Evolutionary conservation across 140 eudicot genomes (phyloP), one percentile per base, ranked within the genome.

Genomic region (Ambrosia hybrid): DNA sequence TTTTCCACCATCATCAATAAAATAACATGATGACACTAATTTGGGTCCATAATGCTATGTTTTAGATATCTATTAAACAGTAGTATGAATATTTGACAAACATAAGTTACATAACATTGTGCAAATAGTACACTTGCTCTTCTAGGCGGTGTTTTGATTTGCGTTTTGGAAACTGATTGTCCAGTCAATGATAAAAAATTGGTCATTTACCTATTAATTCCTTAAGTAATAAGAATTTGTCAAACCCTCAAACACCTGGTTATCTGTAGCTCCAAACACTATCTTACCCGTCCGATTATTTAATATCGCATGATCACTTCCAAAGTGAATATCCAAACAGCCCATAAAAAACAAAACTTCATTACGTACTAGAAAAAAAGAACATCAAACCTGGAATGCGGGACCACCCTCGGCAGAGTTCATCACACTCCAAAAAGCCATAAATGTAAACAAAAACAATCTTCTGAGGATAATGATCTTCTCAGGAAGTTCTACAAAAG

Each of bases 341-440:
- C 41, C 21, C 7, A 21, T 21, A 60, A 21, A 21, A 21, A 21
- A 21, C 26, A 70, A 26, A 4, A 11, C 36, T 55, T 78, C 9
- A 9, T 14, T 1, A 53, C 52, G 2, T 43, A 30, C 2, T 13
- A 38, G 48, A 55, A 17, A 52, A 4, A 69, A 30, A 72, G 17
- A 78, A 66, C 69, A 72, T 48, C 83, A 79, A 71, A 92, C 98
- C 99, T 93, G 99, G 83, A 93, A 93, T 52, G 99, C 97, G 52
- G 97, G 99, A 14, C 99, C 98, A 78, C 87, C 91, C 74, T 92
- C 96, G 21, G 92, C 95, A 67, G 98, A 85, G 72, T 88, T 91
- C 93, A 91, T 82, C 48, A 91, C 86, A 83, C 97, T 91, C 97
- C 97, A 91, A 52, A 81, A 79, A 0, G 94, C 97, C 93, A 91